Base-by-base conservation (phyloP, 345 rosid species). In the Theobroma cacao region DNA sequence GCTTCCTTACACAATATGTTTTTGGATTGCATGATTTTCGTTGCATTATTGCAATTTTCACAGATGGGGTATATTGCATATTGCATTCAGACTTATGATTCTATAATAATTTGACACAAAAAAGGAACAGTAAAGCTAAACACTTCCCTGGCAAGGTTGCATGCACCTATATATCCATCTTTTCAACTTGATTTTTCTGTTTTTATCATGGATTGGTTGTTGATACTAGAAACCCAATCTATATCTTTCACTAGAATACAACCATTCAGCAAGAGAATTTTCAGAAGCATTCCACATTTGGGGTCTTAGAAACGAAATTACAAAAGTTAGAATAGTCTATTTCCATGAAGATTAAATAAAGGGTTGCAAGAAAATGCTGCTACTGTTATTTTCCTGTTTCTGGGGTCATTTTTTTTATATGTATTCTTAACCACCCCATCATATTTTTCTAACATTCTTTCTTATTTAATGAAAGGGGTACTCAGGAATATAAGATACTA, bases 361-460 rank as follows among this genome's bases (percentile, higher is more conserved):
- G 45, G 45, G 4, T 40, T 3, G 7, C 5, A 40, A 40, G 7
- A 7, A 6, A 40, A 40, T 2, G 1, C 7, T 40, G 45, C 45
- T 40, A 40, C 3, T 4, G 45, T 40, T 3, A 6, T 7, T 41
- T 41, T 41, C 9, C 10, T 41, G 7, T 41, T 41, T 41, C 45
- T 41, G 1, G 45, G 45, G 9, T 41, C 38, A 2, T 2, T 36
- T 36, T 36, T 5, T 36, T 5, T 36, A 2, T 36, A 5, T 36
- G 2, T 36, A 36, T 36, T 2, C 38, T 36, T 4, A 41, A 41
- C 9, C 11, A 41, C 7, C 45, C 45, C 45, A 41, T 41, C 7
- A 41, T 41, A 60, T 43, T 75, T 47, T 20, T 40, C 48, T n/a
- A 40, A 58, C 67, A 24, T 74, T 74, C 77, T 74, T 15, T 24